Evolutionary conservation across 805 yeast species (phyloP).

Genomic region (Yamadazyma nakazawae): DNA sequence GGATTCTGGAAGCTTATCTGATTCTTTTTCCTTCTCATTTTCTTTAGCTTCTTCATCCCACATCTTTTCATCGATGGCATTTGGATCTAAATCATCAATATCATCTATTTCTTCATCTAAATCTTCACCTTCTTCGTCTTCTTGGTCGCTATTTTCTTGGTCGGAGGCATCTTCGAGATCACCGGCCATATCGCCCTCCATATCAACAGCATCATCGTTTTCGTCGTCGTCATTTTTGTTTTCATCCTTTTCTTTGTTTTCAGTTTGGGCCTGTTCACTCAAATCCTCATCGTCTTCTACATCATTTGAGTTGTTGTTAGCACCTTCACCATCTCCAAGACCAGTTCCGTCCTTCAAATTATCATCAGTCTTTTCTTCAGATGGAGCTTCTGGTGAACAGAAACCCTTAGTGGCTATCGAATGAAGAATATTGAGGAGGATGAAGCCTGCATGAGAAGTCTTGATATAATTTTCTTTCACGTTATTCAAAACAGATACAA

Average conservation of each 20-base stretch:
- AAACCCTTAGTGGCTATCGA: slow-evolving; percentile 76
- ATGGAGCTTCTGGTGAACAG: slow-evolving; percentile 84
- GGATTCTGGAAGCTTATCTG: slow-evolving; percentile 61
- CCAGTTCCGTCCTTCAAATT: slow-evolving; percentile 85
- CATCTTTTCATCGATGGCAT: slow-evolving; percentile 95
- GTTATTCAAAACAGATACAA: slow-evolving; percentile 40
- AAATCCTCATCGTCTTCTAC: slow-evolving; percentile 91
- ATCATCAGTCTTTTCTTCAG: slow-evolving; percentile 57
- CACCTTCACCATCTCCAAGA: slow-evolving; percentile 91
- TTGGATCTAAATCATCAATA: slow-evolving; percentile 85
- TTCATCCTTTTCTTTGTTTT: slow-evolving; percentile 59
- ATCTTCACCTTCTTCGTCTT: slow-evolving; percentile 52
- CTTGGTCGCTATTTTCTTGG: slow-evolving; percentile 57
- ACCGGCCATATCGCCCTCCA: slow-evolving; percentile 98
- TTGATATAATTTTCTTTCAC: slow-evolving; percentile 48
- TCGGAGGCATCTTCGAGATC: slow-evolving; percentile 76
- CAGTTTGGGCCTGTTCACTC: slow-evolving; percentile 72
- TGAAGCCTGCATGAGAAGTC: slow-evolving; percentile 59
- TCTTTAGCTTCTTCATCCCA: slow-evolving; percentile 92
- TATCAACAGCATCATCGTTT: slow-evolving; percentile 85
- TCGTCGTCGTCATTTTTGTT: slow-evolving; percentile 61
- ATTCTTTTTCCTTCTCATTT: slow-evolving; percentile 74
- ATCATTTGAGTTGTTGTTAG: slow-evolving; percentile 73
- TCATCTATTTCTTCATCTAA: slow-evolving; percentile 88
- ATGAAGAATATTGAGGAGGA: slow-evolving; percentile 53